phyloP scores from a whole-genome alignment of 805 yeast genomes.

The Starmerella bombi region DNA sequence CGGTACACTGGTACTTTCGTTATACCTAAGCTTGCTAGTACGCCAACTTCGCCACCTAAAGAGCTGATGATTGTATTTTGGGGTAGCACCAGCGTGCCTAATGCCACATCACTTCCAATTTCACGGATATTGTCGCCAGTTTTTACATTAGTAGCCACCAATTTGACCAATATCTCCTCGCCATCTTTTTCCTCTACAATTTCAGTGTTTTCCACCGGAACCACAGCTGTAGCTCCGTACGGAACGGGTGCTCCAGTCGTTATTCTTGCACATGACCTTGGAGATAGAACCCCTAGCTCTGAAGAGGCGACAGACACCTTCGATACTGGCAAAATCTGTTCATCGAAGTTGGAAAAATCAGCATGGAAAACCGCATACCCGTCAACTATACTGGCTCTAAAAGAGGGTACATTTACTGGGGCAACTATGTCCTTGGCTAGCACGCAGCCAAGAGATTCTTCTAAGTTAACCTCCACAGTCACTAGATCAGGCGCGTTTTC shows the following conservation, averaged over 20 bases:
- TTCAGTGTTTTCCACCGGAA: slow-evolving; percentile 42
- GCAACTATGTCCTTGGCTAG: slow-evolving; percentile 34
- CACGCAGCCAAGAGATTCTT: slow-evolving; percentile 30
- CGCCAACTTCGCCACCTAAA: slow-evolving; percentile 40
- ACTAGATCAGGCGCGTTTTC: slow-evolving; percentile 26
- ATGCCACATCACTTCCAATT: slow-evolving; percentile 36
- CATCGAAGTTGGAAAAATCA: slow-evolving; percentile 30
- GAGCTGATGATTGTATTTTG: slow-evolving; percentile 31
- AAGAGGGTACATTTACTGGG: slow-evolving; percentile 34
- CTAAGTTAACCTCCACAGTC: slow-evolving; percentile 23
- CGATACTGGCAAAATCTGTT: slow-evolving; percentile 29
- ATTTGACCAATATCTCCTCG: slow-evolving; percentile 34
- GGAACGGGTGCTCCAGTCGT: slow-evolving; percentile 50
- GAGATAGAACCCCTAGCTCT: slow-evolving; percentile 25
- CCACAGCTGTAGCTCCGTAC: slow-evolving; percentile 40
- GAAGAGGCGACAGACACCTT: slow-evolving; percentile 17
- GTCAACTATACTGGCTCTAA: slow-evolving; percentile 44
- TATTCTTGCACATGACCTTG: slow-evolving; percentile 34
- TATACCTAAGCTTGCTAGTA: slow-evolving; percentile 37
- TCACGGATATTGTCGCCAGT: slow-evolving; percentile 37
- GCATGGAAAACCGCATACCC: slow-evolving; percentile 39
- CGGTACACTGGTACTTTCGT: slow-evolving; percentile 29
- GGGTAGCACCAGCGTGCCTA: slow-evolving; percentile 30
- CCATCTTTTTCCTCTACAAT: slow-evolving; percentile 30
- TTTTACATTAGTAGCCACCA: slow-evolving; percentile 31